phyloP scores from a whole-genome alignment of 192 early-diverging fungal genomes.

The Rhizophlyctis rosea region DNA sequence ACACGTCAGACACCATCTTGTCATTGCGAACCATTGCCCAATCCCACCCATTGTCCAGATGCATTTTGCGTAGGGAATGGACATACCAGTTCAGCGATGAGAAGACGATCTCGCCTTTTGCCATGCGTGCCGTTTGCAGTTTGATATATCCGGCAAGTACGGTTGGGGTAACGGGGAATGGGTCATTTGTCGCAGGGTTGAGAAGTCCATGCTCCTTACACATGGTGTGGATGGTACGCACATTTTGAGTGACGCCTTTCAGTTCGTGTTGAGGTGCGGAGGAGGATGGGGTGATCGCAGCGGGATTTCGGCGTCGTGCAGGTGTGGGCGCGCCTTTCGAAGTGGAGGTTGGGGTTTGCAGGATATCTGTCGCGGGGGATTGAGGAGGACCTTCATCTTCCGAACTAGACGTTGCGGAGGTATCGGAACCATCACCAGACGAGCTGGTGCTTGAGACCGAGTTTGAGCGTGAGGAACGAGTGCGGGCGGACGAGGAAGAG shows the following conservation, averaged over 20 bases:
- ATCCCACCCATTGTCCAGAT: conserved; percentile 24
- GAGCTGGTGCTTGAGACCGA: too few species aligned
- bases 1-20: conserved; percentile 5
- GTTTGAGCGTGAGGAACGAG: too few species aligned
- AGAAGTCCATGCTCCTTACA: conserved; percentile 15
- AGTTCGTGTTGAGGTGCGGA: too few species aligned
- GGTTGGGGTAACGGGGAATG: conserved; percentile 19
- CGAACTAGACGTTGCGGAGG: too few species aligned
- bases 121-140: conserved; percentile 20
- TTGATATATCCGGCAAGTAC: conserved; percentile 19
- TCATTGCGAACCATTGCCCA: conserved; percentile 22
- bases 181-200: conserved; percentile 11
- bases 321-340: too few species aligned
- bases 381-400: too few species aligned
- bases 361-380: too few species aligned
- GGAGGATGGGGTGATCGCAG: too few species aligned
- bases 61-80: conserved; percentile 27
- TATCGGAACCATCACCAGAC: too few species aligned
- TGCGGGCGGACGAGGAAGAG: too few species aligned
- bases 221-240: conserved; percentile 22
- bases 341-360: too few species aligned
- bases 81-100: conserved; percentile 30
- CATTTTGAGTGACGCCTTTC: conserved; percentile 25
- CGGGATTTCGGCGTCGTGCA: too few species aligned
- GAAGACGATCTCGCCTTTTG: conserved; percentile 22